phyloP scores from a whole-genome alignment of 495 filamentous ascomycete genomes.

The Neurospora cerealis region DNA sequence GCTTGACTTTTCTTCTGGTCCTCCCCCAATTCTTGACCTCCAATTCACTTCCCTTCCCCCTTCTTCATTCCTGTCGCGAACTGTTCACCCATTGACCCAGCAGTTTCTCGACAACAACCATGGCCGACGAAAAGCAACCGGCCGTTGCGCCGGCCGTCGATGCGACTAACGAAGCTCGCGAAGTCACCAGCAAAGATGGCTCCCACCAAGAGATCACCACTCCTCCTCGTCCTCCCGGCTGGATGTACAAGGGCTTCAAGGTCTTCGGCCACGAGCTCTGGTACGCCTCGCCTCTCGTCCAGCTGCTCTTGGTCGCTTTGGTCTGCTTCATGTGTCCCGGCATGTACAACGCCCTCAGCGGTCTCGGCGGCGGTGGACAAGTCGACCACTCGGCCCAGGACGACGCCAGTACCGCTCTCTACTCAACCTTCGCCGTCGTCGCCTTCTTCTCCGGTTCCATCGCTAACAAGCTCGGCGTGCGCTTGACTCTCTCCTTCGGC shows the following conservation, averaged over 20 bases:
- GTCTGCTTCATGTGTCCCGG: conserved; percentile 88
- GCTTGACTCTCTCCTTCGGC: conserved; percentile 62
- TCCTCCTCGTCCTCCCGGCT: conserved; percentile 33
- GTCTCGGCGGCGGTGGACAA: conserved; percentile 68
- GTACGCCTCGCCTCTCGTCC: conserved; percentile 67
- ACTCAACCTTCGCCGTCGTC: conserved; percentile 76
- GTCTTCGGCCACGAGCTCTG: conserved; percentile 48
- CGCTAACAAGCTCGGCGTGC: conserved; percentile 66
- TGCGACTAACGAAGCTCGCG: neutral
- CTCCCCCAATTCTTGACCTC: neutral
- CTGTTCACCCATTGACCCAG: neutral
- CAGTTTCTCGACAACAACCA: neutral
- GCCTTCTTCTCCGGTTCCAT: conserved; percentile 81
- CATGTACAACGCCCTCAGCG: conserved; percentile 70
- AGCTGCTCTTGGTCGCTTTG: conserved; percentile 66
- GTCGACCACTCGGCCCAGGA: conserved; percentile 52
- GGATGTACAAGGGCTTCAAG: conserved; percentile 61
- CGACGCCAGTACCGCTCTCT: conserved; percentile 62
- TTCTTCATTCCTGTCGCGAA: conserved; percentile 3
- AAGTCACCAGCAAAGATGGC: neutral
- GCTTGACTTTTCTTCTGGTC: neutral
- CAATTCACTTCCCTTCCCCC: neutral
- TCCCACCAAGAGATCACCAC: neutral
- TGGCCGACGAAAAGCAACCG: conserved; percentile 8
- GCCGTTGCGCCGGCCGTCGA: neutral